A percentile compares a stretch with the other conserved stretches of the same genome.
phyloP scores from a whole-genome alignment of 2,329 filamentous ascomycete species.

The Lachnellula occidentalis region DNA sequence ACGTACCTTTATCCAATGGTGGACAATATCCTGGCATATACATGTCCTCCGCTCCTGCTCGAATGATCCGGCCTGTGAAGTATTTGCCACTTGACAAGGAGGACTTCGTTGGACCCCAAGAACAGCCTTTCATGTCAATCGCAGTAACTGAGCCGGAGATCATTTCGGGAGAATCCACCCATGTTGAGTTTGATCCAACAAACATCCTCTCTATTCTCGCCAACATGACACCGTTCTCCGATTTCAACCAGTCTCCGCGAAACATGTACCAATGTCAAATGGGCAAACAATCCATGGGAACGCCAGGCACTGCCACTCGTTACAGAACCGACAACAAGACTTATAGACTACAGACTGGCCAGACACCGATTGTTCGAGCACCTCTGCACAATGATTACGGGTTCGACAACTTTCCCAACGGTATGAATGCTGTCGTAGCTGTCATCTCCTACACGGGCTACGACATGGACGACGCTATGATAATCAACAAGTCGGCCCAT shows the following conservation, averaged over 20 bases:
- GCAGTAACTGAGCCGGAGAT: conserved; percentile 86
- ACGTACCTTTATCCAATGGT: conserved; percentile 78
- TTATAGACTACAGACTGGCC: conserved; percentile 89
- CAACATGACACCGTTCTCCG: conserved; percentile 98
- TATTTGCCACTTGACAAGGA: conserved; percentile 81
- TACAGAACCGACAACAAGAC: conserved; percentile 96
- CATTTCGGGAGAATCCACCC: conserved; percentile 80
- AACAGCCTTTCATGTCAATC: conserved; percentile 98
- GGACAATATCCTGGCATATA: conserved; percentile 97
- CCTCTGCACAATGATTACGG: conserved; percentile 95
- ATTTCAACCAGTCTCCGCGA: conserved; percentile 96
- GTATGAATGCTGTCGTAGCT: conserved; percentile 89
- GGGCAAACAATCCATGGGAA: conserved; percentile 99
- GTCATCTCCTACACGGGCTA: conserved; percentile 99
- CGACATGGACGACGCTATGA: conserved; percentile 99
- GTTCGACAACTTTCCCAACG: conserved; percentile 96
- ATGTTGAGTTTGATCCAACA: conserved; percentile 90
- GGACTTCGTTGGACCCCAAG: conserved; percentile 86
- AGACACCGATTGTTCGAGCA: conserved; percentile 87
- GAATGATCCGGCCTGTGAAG: conserved; percentile 88
- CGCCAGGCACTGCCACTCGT: conserved; percentile 75
- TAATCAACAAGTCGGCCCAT: conserved; percentile 94
- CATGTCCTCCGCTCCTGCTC: conserved; percentile 78
- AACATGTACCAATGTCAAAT: conserved; percentile 99
- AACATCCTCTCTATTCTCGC: conserved; percentile 97